These are phyloP conservation scores for Chaetoceros tenuissimus DNA, from an alignment of 108 stramenopile species.

Conservation along the genomic window DNA sequence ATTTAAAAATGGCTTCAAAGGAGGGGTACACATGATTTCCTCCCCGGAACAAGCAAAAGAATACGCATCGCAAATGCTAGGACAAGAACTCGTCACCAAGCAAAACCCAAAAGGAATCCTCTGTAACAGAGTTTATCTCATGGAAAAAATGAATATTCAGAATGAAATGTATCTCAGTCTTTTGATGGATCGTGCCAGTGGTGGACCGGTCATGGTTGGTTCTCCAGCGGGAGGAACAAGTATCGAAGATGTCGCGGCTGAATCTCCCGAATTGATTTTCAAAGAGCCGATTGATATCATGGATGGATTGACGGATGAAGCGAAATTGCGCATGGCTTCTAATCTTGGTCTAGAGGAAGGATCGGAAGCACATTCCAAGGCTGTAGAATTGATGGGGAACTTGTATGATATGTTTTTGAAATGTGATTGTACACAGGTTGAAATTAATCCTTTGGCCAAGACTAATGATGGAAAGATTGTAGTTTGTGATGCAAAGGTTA, in stretches of 20 bases:
- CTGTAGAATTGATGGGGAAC: constrained; percentile 49
- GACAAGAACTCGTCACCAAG: constrained; percentile 60
- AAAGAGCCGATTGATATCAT: constrained; percentile 77
- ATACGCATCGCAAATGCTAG: constrained; percentile 47
- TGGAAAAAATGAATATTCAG: constrained; percentile 68
- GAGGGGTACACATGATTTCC: constrained; percentile 60
- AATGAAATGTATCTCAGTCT: constrained; percentile 83
- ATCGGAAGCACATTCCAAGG: constrained; percentile 26
- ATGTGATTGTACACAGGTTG: constrained; percentile 84
- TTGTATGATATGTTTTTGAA: constrained; percentile 74
- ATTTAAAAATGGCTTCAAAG: constrained; percentile 63
- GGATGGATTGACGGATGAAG: constrained; percentile 56
- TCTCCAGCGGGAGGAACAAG: constrained; percentile 68
- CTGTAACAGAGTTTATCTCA: constrained; percentile 60
- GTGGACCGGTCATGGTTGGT: constrained; percentile 78
- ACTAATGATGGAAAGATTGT: constrained; percentile 54
- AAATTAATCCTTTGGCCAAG: constrained; percentile 90
- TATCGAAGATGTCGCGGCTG: constrained; percentile 79
- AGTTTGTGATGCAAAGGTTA: constrained; percentile 86
- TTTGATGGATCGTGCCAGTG: constrained; percentile 71
- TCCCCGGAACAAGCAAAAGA: constrained; percentile 27
- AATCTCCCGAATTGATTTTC: constrained; percentile 59
- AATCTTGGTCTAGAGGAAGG: constrained; percentile 41
- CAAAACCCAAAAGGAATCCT: constrained; percentile 74
- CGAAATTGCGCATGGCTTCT: constrained; percentile 45